Evolutionary conservation across 2,329 filamentous ascomycete genomes (phyloP).

Genomic region (Claviceps africana): DNA sequence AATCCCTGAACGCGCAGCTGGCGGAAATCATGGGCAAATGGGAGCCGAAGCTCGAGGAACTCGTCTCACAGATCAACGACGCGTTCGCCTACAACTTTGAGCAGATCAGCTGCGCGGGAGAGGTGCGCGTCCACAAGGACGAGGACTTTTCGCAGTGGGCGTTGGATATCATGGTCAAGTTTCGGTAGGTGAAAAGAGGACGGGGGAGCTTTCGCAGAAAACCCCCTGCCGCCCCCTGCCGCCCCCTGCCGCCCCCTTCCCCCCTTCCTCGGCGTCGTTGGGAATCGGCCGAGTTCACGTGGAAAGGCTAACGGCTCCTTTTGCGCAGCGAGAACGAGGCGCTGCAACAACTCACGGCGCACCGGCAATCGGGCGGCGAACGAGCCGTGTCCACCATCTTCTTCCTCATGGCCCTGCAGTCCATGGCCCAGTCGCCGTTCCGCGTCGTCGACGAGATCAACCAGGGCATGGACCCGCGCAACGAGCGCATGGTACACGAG

Average conservation of each 20-base stretch:
- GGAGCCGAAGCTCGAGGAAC: constrained; percentile 69
- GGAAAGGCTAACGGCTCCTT: background rate
- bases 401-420: constrained; percentile 95
- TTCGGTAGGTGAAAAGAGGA: constrained; percentile 47
- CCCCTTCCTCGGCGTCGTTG: too few species aligned
- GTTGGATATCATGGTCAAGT: constrained; percentile 87
- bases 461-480: constrained; percentile 97
- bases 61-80: constrained; percentile 71
- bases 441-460: constrained; percentile 99
- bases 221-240: too few species aligned
- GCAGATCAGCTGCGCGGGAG: constrained; percentile 84
- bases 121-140: constrained; percentile 78
- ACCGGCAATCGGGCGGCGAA: constrained; percentile 92
- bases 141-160: constrained; percentile 91
- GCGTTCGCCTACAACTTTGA: constrained; percentile 90
- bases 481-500: constrained; percentile 95
- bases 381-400: constrained; percentile 95
- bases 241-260: too few species aligned
- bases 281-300: background rate
- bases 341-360: constrained; percentile 72
- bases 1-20: constrained; percentile 44
- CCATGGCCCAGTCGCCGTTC: constrained; percentile 86
- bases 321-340: constrained; percentile 57
- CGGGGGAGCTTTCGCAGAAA: too few species aligned
- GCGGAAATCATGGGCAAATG: constrained; percentile 53